Percentiles rank a stretch among this genome's conserved stretches.
Conservation (phyloP, 1,139 yeast genomes). For the Eremothecium gossypii region DNA sequence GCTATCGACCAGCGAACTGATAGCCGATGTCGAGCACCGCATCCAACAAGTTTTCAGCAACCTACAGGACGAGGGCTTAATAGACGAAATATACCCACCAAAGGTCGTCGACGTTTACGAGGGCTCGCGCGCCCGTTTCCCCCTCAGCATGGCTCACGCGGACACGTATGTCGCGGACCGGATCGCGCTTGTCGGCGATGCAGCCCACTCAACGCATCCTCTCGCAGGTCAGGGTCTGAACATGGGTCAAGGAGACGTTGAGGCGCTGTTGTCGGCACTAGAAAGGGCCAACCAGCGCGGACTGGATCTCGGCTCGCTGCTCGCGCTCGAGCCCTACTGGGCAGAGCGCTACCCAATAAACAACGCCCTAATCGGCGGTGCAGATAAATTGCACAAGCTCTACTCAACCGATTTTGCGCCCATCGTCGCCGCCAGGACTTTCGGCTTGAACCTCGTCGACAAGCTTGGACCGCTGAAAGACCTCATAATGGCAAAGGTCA, state of each 20-base stretch:
- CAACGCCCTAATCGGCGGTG: slow-evolving; percentile 74
- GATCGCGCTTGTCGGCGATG: slow-evolving; percentile 90
- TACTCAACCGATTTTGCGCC: slow-evolving; percentile 71
- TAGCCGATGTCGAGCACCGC: slow-evolving; percentile 70
- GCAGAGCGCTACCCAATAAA: slow-evolving; percentile 71
- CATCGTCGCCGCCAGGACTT: slow-evolving; percentile 60
- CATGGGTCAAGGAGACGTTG: slow-evolving; percentile 96
- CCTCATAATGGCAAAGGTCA: slow-evolving; percentile 42
- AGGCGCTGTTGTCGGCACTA: slow-evolving; percentile 55
- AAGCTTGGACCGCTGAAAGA: slow-evolving; percentile 53
- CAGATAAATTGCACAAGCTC: slow-evolving; percentile 84
- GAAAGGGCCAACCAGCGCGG: slow-evolving; percentile 71
- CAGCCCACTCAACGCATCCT: slow-evolving; percentile 97
- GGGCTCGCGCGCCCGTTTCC: slow-evolving; percentile 77
- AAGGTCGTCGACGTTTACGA: slow-evolving; percentile 49
- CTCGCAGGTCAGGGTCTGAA: slow-evolving; percentile 96
- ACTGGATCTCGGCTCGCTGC: slow-evolving; percentile 67
- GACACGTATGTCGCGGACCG: slow-evolving; percentile 79
- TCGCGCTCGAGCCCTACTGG: slow-evolving; percentile 81
- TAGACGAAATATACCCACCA: slow-evolving; percentile 60
- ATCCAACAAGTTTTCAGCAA: slow-evolving; percentile 38
- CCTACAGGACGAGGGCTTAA: slow-evolving; percentile 33
- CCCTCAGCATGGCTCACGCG: slow-evolving; percentile 80
- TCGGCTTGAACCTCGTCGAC: slow-evolving; percentile 67
- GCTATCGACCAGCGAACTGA: slow-evolving; percentile 38